Base-by-base conservation (phyloP, 2,329 filamentous ascomycete genomes). In the Tolypocladium cylindrosporum region DNA sequence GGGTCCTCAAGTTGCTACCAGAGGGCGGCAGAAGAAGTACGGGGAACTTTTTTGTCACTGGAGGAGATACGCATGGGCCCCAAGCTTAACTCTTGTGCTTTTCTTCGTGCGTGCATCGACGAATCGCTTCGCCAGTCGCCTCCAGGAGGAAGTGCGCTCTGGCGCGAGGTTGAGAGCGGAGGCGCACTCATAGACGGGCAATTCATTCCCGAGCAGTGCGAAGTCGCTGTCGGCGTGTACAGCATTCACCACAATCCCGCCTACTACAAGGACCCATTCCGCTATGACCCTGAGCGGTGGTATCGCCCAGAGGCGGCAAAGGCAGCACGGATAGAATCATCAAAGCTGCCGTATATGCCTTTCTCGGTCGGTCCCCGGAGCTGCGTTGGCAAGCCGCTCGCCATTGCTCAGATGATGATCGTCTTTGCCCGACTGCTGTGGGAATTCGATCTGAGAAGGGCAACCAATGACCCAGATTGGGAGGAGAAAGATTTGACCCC, bases 91-190 rank as follows among this genome's bases (percentile, higher is more conserved):
- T 58, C 59, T 1, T 73, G 73, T 36, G 52, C 41, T 0, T 79
- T 74, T 57, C 68, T 80, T 1, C 66, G 68, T 16, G 77, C 76
- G 4, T 75, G 72, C 52, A 68, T 79, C 34, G 74, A 67, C 50
- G 62, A 67, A 53, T 55, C 64, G 11, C 63, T 66, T 2, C 62
- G 64, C 19, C 55, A 65, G 55, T 65, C 59, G 4, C 62, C 60
- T 3, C 64, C 61, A 3, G 57, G 53, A 0, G 48, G 54, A 45
- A 55, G 34, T 34, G 63, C 58, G 7, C 57, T 59, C 13, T 62
- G 59, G 62, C 62, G 65, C 19, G 56, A 64, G 21, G 50, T 63
- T 16, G 55, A 56, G 1, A 43, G 24, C 3, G 58, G 56, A 4
- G 61, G 60, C 2, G 52, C 57, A 11, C 31, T 59, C 14, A 61